These are phyloP conservation scores for Carex littledalei DNA, from an alignment of 176 grass and related monocot genomes.

Conservation along the genomic window DNA sequence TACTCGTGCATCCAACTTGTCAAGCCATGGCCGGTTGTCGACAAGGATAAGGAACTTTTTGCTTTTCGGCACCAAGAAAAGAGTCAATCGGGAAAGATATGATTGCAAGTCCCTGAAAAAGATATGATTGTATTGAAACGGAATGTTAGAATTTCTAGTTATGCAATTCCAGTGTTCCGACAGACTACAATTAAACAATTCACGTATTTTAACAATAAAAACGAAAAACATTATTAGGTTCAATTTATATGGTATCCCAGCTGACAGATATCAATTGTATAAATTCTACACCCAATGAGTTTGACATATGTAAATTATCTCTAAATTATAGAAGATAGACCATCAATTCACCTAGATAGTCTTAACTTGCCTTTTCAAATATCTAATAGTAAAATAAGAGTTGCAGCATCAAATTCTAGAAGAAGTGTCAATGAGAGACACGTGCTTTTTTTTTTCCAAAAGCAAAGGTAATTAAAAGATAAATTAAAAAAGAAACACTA, in stretches of 20 bases:
- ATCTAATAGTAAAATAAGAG: background rate
- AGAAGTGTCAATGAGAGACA: background rate
- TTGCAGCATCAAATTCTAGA: background rate
- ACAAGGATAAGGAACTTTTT: conserved; percentile 85
- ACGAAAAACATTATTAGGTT: background rate
- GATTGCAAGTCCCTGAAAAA: conserved; percentile 73
- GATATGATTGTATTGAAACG: background rate
- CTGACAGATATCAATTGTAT: background rate
- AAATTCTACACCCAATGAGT: background rate
- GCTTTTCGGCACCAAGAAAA: conserved; percentile 64
- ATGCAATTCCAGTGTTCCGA: no score
- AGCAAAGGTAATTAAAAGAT: background rate
- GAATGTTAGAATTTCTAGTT: background rate
- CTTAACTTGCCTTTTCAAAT: background rate
- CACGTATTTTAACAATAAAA: background rate
- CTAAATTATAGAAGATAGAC: background rate
- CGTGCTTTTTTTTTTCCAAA: background rate
- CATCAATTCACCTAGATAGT: background rate
- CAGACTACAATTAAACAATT: background rate
- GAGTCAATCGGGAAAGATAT: conserved; percentile 67
- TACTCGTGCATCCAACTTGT: conserved; percentile 48
- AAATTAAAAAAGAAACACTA: background rate
- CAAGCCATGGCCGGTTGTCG: conserved; percentile 85
- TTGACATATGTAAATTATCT: background rate
- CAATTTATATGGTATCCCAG: background rate